Percentiles rank a stretch among this genome's conserved stretches.
Evolutionary conservation across 2,329 filamentous ascomycete genomes (phyloP).

Genomic region (Fusarium phyllophilum): DNA sequence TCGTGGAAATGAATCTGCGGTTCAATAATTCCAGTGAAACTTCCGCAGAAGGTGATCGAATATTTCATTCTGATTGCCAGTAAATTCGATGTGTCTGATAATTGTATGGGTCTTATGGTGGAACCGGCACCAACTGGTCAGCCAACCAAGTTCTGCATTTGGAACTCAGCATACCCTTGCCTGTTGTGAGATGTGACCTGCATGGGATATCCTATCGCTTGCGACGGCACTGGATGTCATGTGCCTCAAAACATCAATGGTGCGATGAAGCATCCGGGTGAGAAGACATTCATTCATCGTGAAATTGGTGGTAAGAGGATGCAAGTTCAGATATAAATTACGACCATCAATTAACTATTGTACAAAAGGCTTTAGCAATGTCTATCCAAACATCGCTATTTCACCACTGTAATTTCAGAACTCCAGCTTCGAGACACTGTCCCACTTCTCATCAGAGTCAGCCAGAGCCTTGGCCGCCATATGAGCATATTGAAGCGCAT

Average conservation of each 20-base stretch:
- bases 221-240: background rate
- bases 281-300: background rate
- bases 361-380: fast-evolving
- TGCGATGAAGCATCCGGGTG: background rate
- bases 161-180: background rate
- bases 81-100: background rate
- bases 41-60: background rate
- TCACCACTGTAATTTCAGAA: background rate
- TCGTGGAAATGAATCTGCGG: background rate
- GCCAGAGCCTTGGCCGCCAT: constrained; percentile 35
- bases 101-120: background rate
- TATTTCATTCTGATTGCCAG: too few species aligned
- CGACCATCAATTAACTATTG: background rate
- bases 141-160: background rate
- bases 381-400: fast-evolving
- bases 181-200: background rate
- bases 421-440: constrained; percentile 16
- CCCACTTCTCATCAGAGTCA: constrained; percentile 48
- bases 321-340: fast-evolving
- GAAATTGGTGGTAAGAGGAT: fast-evolving
- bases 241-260: fast-evolving
- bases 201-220: fast-evolving
- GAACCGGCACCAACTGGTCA: background rate
- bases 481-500: constrained; percentile 41
- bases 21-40: background rate